These are phyloP conservation scores for Pachyrhizus erosus DNA, from an alignment of 306 rosid genomes.

Conservation along the genomic window DNA sequence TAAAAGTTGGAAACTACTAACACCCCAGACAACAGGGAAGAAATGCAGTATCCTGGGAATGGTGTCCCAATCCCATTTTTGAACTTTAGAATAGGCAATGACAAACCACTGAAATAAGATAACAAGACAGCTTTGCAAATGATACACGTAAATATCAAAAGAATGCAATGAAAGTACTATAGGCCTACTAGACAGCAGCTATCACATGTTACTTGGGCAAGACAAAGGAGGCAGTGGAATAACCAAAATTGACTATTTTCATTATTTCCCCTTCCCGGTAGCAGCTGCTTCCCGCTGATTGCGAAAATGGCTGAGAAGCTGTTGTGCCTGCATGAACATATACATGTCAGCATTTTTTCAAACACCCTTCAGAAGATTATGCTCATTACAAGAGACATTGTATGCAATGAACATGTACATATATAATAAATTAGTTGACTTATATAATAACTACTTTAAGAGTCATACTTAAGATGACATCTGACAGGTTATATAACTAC, in stretches of 20 bases:
- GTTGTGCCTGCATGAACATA: conserved; percentile 77
- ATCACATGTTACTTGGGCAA: conserved; percentile 11
- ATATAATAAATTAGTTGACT: not conserved
- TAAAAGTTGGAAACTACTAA: conserved; percentile 24
- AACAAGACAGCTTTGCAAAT: conserved; percentile 36
- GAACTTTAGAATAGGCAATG: conserved; percentile 40
- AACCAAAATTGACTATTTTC: conserved; percentile 50
- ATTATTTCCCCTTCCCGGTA: conserved; percentile 69
- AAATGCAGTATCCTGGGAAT: conserved; percentile 20
- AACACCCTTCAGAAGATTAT: conserved; percentile 19
- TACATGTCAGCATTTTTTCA: conserved; percentile 18
- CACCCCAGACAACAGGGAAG: conserved; percentile 35
- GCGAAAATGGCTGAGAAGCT: conserved; percentile 92
- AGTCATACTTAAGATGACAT: not conserved
- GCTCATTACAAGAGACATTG: conserved; percentile 7
- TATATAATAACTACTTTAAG: not conserved
- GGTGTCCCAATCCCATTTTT: conserved; percentile 32
- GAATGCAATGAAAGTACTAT: conserved; percentile 51
- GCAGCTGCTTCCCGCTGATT: conserved; percentile 70
- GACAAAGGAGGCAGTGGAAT: conserved; percentile 37
- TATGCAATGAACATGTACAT: not conserved
- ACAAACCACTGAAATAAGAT: conserved; percentile 30
- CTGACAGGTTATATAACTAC: not conserved
- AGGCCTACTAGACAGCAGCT: conserved; percentile 26
- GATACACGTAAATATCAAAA: conserved; percentile 48